phyloP scores from a whole-genome alignment of 164 flowering plant genomes.

The Houttuynia cordata region DNA sequence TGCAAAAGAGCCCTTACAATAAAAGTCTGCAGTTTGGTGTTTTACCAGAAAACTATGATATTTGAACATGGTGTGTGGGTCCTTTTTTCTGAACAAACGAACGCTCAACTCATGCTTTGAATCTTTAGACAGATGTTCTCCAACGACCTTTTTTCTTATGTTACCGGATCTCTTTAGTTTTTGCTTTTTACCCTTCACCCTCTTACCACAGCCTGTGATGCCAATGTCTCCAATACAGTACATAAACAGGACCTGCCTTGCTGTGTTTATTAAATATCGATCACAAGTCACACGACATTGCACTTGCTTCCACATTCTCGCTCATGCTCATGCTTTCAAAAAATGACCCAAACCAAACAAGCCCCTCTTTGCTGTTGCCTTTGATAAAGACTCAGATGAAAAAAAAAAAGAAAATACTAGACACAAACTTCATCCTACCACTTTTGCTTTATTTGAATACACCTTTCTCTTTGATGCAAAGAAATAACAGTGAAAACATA shows the following conservation, averaged over 20 bases:
- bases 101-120: background rate
- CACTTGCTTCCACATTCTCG: background rate
- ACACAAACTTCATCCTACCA: too few species aligned
- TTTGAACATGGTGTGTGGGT: background rate
- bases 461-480: background rate
- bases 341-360: slow-evolving; percentile 11
- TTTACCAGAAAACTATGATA: background rate
- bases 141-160: background rate
- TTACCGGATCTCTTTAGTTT: too few species aligned
- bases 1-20: background rate
- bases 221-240: background rate
- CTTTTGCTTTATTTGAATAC: background rate
- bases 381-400: slow-evolving; percentile 3
- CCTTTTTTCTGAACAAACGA: background rate
- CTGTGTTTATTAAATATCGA: too few species aligned
- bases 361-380: background rate
- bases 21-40: background rate
- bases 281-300: too few species aligned
- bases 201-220: background rate
- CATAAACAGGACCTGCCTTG: too few species aligned
- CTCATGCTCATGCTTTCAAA: background rate
- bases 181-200: background rate
- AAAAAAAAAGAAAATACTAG: background rate
- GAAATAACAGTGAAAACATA: background rate
- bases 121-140: background rate